Base-by-base conservation (phyloP, 306 rosid genomes). In the Acacia acuminata region DNA sequence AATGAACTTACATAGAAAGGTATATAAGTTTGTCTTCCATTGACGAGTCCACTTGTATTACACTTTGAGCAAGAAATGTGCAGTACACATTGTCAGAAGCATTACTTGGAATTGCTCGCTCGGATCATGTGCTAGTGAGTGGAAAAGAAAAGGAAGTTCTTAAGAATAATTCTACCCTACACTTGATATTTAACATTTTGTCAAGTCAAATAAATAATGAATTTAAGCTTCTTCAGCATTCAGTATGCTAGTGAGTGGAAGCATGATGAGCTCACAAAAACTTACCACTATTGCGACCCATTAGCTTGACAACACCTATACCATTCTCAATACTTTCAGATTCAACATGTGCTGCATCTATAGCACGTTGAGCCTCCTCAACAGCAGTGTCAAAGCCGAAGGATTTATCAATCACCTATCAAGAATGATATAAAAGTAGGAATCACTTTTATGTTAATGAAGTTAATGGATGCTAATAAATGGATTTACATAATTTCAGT, bases 351-450 rank as follows among this genome's bases (percentile, higher is more conserved):
- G 97, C 99, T 45, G 99, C 99, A 78, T 96, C 93, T 60, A 96
- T 96, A 8, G 99, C 99, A 71, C 99, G 97, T 81, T 96, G 99
- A 65, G 99, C 99, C 92, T 96, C 99, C 91, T 96, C 98, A 79
- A 96, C 99, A 44, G 99, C 98, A 30, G 98, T 87, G 89, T 96
- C 99, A 90, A 96, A 96, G 43, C 99, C 99, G 63, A 96, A 96
- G 78, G 98, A 90, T 84, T 73, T 96, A 83, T 96, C 99, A 66
- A 93, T 93, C 47, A 96, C 91, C 99, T 93, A 85, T 75, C 36
- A 48, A 80, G 82, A 76, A 79, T 48, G 76, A 51, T 36, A 82
- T 13, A 82, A 53, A 76, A 61, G 67, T 84, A 86, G 25, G 45
- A 75, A 83, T 75, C 47, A 58, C 40, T 56, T 81, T 70, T 42